phyloP scores from a whole-genome alignment of 2,329 filamentous ascomycete species.

The Orbilia brochopaga region DNA sequence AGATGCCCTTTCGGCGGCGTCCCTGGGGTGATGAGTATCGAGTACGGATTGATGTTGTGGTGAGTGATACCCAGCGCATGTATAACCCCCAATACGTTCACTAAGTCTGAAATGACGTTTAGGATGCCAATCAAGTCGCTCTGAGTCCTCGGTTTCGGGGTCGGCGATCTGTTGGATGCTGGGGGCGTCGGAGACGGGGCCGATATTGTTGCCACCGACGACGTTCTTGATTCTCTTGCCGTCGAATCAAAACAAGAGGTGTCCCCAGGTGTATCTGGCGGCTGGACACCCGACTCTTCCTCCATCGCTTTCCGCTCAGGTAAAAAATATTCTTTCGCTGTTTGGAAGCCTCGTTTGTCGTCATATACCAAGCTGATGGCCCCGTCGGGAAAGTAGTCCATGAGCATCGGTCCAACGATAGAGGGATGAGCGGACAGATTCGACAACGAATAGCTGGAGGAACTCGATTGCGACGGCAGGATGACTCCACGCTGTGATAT shows the following conservation, averaged over 20 bases:
- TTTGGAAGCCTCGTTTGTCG: constrained; percentile 52
- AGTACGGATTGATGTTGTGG: constrained; percentile 54
- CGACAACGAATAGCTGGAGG: constrained; percentile 37
- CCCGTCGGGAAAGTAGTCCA: constrained; percentile 55
- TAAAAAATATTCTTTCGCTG: constrained; percentile 54
- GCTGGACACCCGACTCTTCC: constrained; percentile 18
- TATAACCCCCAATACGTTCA: constrained; percentile 53
- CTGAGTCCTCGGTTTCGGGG: constrained; percentile 54
- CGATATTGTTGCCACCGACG: constrained; percentile 26
- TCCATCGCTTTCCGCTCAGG: constrained; percentile 51
- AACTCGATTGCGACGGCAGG: constrained; percentile 36
- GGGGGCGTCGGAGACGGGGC: constrained; percentile 32
- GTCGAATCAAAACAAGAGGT: constrained; percentile 23
- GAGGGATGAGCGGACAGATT: constrained; percentile 50
- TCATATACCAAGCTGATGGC: constrained; percentile 54
- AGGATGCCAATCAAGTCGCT: constrained; percentile 55
- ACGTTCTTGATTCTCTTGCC: constrained; percentile 29
- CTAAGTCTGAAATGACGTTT: constrained; percentile 54
- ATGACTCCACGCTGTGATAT: constrained; percentile 31
- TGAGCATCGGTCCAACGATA: constrained; percentile 52
- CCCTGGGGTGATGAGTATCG: constrained; percentile 52
- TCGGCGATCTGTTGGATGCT: constrained; percentile 38
- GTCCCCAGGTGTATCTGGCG: constrained; percentile 22
- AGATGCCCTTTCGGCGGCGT: constrained; percentile 51
- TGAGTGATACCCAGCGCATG: constrained; percentile 54